A percentile compares a stretch with the other conserved stretches of the same genome.
phyloP scores from a whole-genome alignment of 352 stramenopile species.

The Phytophthora ramorum region DNA sequence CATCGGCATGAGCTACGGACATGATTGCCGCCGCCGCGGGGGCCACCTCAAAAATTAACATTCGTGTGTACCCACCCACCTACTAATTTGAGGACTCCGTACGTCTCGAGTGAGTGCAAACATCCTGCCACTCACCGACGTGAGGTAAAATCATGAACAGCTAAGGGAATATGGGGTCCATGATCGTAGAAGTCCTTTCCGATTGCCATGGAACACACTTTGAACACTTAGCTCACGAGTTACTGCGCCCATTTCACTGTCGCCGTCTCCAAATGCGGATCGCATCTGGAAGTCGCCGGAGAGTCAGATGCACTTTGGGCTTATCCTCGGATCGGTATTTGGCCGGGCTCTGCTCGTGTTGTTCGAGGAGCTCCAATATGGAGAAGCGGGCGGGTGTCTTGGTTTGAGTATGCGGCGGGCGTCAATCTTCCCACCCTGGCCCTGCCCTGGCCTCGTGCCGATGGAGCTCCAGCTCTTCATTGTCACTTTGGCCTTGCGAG shows the following conservation, averaged over 20 bases:
- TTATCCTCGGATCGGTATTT: conserved; percentile 37
- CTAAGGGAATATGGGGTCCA: too few species aligned
- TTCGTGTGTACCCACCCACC: neutral
- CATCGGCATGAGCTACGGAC: neutral
- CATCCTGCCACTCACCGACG: neutral
- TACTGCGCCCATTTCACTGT: conserved; percentile 3
- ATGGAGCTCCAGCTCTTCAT: conserved; percentile 24
- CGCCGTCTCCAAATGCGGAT: neutral
- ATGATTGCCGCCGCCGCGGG: neutral
- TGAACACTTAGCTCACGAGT: neutral
- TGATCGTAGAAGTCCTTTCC: too few species aligned
- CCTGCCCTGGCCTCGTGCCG: conserved; percentile 20
- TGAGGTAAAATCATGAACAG: too few species aligned
- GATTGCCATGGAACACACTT: too few species aligned
- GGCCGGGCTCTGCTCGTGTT: conserved; percentile 19
- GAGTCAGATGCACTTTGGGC: conserved; percentile 37
- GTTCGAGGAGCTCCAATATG: conserved; percentile 5
- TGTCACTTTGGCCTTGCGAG: conserved; percentile 34
- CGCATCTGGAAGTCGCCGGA: conserved; percentile 25
- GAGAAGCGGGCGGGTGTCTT: conserved; percentile 18
- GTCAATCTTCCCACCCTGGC: conserved; percentile 32
- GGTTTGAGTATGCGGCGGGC: conserved; percentile 28
- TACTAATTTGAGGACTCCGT: neutral
- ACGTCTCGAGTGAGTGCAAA: neutral
- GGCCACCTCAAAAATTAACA: neutral